Conservation (phyloP, 305 asterid species). For the Fraxinus xanthoxyloides region DNA sequence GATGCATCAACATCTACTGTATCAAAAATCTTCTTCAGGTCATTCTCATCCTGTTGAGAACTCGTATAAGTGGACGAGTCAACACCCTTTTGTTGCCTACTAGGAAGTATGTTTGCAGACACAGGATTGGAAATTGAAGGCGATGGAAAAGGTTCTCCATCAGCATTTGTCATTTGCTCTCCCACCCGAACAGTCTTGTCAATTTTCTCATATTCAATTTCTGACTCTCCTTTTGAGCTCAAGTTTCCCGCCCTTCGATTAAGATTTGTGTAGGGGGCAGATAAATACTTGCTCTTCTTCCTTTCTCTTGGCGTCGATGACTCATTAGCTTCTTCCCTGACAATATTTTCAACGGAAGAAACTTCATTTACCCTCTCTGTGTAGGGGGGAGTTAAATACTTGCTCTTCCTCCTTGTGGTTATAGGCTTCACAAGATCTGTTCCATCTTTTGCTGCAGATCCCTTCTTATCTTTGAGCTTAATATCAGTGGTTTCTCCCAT, state of each 20-base stretch:
- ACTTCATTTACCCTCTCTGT: slow-evolving; percentile 13
- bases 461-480: slow-evolving; percentile 21
- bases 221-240: slow-evolving; percentile 28
- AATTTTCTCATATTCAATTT: slow-evolving; percentile 28
- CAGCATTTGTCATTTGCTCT: slow-evolving; percentile 10
- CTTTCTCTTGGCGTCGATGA: slow-evolving; percentile 59
- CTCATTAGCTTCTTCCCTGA: slow-evolving; percentile 20
- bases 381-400: not conserved
- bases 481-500: slow-evolving; percentile 30
- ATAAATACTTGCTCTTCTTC: slow-evolving; percentile 77
- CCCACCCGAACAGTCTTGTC: slow-evolving; percentile 31
- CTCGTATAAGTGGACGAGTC: not conserved
- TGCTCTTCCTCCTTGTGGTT: slow-evolving; percentile 25
- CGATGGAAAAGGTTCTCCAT: not conserved
- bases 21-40: slow-evolving; percentile 14
- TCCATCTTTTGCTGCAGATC: slow-evolving; percentile 9
- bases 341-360: slow-evolving; percentile 16
- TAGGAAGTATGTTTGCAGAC: slow-evolving; percentile 6
- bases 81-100: not conserved
- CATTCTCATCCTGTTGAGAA: slow-evolving; percentile 14
- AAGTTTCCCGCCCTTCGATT: slow-evolving; percentile 21
- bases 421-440: slow-evolving; percentile 3
- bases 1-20: slow-evolving; percentile 35
- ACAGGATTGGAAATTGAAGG: not conserved
- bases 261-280: slow-evolving; percentile 61